phyloP scores from a whole-genome alignment of 192 early-diverging fungal species.

The Allomyces arbusculus region DNA sequence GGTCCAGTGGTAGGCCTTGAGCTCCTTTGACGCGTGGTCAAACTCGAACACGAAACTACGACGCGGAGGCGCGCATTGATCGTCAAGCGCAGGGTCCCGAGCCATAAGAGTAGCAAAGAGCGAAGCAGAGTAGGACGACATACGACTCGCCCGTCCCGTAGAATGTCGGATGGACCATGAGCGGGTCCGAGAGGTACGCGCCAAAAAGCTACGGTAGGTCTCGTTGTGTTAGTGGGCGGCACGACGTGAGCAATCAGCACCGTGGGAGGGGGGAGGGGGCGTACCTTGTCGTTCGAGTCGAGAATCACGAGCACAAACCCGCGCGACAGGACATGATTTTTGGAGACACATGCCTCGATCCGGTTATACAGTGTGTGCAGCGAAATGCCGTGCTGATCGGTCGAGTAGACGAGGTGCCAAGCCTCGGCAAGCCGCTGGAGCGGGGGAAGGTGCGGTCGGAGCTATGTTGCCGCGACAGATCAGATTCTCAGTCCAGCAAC shows the following conservation, averaged over 20 bases:
- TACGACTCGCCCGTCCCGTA: background rate
- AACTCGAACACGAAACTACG: too few species aligned
- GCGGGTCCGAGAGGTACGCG: background rate
- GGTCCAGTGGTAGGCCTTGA: too few species aligned
- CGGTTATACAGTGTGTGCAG: constrained; percentile 22
- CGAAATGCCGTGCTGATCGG: constrained; percentile 32
- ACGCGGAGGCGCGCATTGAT: too few species aligned
- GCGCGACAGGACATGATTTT: background rate
- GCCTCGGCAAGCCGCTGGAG: constrained; percentile 17
- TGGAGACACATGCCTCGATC: background rate
- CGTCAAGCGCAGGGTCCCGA: too few species aligned
- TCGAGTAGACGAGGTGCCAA: constrained; percentile 22
- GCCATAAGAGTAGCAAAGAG: too few species aligned
- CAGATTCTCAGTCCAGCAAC: too few species aligned
- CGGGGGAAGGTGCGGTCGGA: constrained; percentile 18
- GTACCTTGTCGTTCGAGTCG: background rate
- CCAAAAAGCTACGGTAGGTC: background rate
- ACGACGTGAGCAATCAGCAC: background rate
- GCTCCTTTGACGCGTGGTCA: too few species aligned
- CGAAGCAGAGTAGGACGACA: too few species aligned
- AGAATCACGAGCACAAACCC: background rate
- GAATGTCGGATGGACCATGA: background rate
- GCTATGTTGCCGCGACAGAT: constrained; percentile 4
- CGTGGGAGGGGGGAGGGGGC: background rate
- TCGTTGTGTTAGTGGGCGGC: background rate